Base-by-base conservation (phyloP, 2,329 filamentous ascomycete genomes). In the Aspergillus tanneri region DNA sequence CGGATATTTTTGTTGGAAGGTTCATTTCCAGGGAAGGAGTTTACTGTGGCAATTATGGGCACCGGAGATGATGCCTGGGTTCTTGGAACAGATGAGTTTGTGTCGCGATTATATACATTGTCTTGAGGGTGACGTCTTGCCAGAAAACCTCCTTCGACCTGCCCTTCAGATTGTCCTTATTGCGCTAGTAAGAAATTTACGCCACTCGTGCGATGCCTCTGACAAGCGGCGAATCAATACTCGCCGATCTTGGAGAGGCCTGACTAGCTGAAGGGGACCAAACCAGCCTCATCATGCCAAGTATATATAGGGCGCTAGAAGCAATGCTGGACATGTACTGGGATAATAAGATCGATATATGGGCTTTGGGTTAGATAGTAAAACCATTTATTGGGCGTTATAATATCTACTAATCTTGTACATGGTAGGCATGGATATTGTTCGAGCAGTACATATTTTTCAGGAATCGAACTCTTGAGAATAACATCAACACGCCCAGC, bases 91-190 rank as follows among this genome's bases (percentile, higher is more conserved):
- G n/a, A n/a, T n/a, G n/a, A n/a, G n/a, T n/a, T n/a, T n/a, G n/a
- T n/a, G n/a, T n/a, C 25, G 46, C n/a, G 46, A 66, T 41, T 59
- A 60, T 41, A 55, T 59, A 5, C 51, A 56, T 19, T 43, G 43
- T 19, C 53, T 62, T 11, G 55, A 58, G 14, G 56, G 51, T 11
- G 55, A 59, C 34, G 47, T 37, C 22, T 52, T 67, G 7, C 46
- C 50, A 2, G 59, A 59, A 35, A 46, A 43, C 5, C 46, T 64
- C 5, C 45, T 67, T 27, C 60, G 63, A 32, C 54, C 52, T 28
- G 53, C 43, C 23, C 93, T 96, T 66, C 86, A 86, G 65, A 88
- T 95, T 71, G 84, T 96, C 24, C 81, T 96, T 16, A 83, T 85
- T 57, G 90, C 90, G 22, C 89, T 96, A 56, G 81, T 61, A 68